Evolutionary conservation across 2,329 filamentous ascomycete species (phyloP), one percentile per base, ranked within the genome.

Genomic region (Cercospora sp.): DNA sequence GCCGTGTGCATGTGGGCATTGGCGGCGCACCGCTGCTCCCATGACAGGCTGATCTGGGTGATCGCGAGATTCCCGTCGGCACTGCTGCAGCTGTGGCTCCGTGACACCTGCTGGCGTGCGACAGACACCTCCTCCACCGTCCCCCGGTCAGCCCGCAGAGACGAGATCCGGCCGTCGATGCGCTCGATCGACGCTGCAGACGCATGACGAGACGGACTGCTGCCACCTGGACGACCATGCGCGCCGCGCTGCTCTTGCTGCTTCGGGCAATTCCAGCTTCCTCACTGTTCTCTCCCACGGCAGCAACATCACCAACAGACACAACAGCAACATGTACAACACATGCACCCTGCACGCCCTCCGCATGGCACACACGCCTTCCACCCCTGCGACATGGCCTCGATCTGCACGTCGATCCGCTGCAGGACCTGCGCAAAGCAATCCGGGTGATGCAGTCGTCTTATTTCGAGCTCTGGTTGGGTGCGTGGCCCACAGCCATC

Each of bases 401-500:
- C 37, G 37, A 61, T 26, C 34, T 61, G 21, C 45, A 63, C 24
- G 21, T 63, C 40, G 60, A 67, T 49, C 60, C 59, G 3, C 12
- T 60, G 59, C 45, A 63, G 40, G 65, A 67, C 43, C 76, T 83
- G 10, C 78, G 79, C 62, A 63, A 85, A 60, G 90, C 92, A 5
- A 84, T 97, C 70, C 84, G 88, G 58, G 88, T 90, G 5, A 88
- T 97, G 85, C 93, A 97, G 69, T 61, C 87, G 63, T 82, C 85
- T 28, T 97, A 93, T 80, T 97, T 95, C 77, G 85, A 89, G 58
- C 81, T 90, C 4, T 91, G 91, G 85, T 82, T 90, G 40, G 93
- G 91, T 10, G 93, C 88, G 28, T 98, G 94, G 92, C 92, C 93
- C 0, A 85, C 85, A 1, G 87, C 91, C 34, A 97, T 97, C 75